Conservation (phyloP, 163 green algal genomes). For the Coccomyxa subellipsoidea region DNA sequence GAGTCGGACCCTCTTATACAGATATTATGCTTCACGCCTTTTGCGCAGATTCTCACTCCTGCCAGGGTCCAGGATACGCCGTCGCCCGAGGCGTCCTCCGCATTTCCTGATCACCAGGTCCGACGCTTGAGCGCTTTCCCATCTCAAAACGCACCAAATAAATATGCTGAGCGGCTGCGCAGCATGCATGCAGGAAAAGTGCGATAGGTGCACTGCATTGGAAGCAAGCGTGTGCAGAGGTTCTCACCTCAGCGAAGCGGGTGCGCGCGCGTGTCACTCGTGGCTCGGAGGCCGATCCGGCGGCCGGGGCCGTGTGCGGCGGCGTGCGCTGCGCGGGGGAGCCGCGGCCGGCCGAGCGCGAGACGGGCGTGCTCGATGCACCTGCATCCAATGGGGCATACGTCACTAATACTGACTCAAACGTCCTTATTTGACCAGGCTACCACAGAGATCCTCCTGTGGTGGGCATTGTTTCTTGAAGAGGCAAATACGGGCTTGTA, state of each 20-base stretch:
- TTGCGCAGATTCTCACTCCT: neutral
- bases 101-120: neutral
- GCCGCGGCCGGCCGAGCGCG: neutral
- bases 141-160: too few species aligned
- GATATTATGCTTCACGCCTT: neutral
- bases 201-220: too few species aligned
- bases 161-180: too few species aligned
- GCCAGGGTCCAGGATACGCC: neutral
- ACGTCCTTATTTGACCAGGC: too few species aligned
- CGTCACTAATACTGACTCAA: neutral
- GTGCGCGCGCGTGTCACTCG: neutral
- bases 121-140: too few species aligned
- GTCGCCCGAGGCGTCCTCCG: neutral
- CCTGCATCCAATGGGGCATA: neutral
- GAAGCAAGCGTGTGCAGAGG: too few species aligned
- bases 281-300: neutral
- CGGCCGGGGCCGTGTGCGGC: neutral
- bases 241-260: neutral
- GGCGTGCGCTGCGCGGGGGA: neutral
- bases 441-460: too few species aligned
- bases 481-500: too few species aligned
- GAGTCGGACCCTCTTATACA: neutral
- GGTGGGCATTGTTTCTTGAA: too few species aligned
- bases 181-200: neutral
- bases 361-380: neutral